Evolutionary conservation across 345 rosid species (phyloP).

Genomic region (Gynandropsis gynandra): DNA sequence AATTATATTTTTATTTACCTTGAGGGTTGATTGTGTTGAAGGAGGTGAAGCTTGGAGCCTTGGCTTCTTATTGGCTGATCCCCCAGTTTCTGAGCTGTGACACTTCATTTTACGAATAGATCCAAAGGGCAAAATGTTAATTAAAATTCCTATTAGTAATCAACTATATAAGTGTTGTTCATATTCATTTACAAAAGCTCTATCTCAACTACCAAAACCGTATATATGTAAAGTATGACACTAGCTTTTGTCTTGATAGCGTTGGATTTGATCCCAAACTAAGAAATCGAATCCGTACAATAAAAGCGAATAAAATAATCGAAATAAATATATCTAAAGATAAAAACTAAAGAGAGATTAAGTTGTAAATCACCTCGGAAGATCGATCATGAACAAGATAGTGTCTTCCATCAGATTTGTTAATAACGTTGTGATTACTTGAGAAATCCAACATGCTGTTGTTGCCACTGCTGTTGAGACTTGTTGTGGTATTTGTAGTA

Average conservation of each 20-base stretch:
- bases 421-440: constrained; percentile 28
- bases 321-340: too few relatives aligned
- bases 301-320: too few relatives aligned
- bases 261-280: too few relatives aligned
- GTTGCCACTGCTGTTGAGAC: constrained; percentile 32
- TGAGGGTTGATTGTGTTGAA: constrained; percentile 68
- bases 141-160: constrained; percentile 13
- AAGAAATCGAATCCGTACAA: too few relatives aligned
- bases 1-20: constrained; percentile 38
- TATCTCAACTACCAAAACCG: too few relatives aligned
- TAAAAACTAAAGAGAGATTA: neutral
- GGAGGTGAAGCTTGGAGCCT: constrained; percentile 65
- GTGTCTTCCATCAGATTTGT: constrained; percentile 48
- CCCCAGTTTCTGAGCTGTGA: constrained; percentile 68
- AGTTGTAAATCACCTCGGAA: constrained; percentile 45
- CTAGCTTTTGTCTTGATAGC: too few relatives aligned
- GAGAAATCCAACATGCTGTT: constrained; percentile 71
- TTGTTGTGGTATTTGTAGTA: constrained; percentile 41
- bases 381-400: constrained; percentile 65
- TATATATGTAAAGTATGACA: too few relatives aligned
- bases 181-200: too few relatives aligned
- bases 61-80: constrained; percentile 71
- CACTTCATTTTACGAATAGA: constrained; percentile 46
- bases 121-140: constrained; percentile 3
- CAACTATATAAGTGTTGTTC: neutral